Conservation (phyloP, 106 monocot genomes). For the Ottelia alismoides region DNA sequence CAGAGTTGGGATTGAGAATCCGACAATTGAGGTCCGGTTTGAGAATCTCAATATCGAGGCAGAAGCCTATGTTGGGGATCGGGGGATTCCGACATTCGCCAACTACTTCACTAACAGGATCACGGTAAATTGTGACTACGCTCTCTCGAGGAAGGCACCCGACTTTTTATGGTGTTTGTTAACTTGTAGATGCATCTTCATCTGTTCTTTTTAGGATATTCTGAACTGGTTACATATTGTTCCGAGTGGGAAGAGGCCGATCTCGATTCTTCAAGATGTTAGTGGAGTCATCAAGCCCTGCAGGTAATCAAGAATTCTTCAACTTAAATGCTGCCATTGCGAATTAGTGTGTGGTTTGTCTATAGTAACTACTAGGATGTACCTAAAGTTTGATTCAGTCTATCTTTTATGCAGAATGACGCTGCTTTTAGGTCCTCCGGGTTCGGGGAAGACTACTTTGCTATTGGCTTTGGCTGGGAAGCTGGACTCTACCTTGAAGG, state of each 20-base stretch:
- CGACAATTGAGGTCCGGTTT: slow-evolving; percentile 50
- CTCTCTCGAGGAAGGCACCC: too few species aligned
- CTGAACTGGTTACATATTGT: slow-evolving; percentile 2
- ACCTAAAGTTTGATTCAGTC: too few species aligned
- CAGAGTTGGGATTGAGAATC: slow-evolving; percentile 17
- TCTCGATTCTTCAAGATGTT: slow-evolving; percentile 16
- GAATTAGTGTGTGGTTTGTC: too few species aligned
- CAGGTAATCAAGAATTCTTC: too few species aligned
- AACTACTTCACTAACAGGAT: slow-evolving; percentile 28
- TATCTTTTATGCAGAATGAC: slow-evolving; percentile 20
- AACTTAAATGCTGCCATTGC: too few species aligned
- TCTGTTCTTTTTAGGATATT: slow-evolving; percentile 4
- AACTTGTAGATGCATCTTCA: too few species aligned
- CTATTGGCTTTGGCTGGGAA: slow-evolving; percentile 39
- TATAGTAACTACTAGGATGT: too few species aligned
- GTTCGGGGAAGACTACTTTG: slow-evolving; percentile 51
- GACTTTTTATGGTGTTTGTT: too few species aligned
- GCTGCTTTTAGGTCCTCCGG: slow-evolving; percentile 45
- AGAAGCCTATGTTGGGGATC: slow-evolving; percentile 32
- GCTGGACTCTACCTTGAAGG: slow-evolving; percentile 14
- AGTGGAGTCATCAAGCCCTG: slow-evolving; percentile 13
- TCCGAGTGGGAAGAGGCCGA: slow-evolving; percentile 11
- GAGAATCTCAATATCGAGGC: slow-evolving; percentile 34
- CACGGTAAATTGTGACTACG: slow-evolving; percentile 17
- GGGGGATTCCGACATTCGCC: slow-evolving; percentile 37